phyloP scores from a whole-genome alignment of 1,139 yeast species.

The Zygoascus sp. region DNA sequence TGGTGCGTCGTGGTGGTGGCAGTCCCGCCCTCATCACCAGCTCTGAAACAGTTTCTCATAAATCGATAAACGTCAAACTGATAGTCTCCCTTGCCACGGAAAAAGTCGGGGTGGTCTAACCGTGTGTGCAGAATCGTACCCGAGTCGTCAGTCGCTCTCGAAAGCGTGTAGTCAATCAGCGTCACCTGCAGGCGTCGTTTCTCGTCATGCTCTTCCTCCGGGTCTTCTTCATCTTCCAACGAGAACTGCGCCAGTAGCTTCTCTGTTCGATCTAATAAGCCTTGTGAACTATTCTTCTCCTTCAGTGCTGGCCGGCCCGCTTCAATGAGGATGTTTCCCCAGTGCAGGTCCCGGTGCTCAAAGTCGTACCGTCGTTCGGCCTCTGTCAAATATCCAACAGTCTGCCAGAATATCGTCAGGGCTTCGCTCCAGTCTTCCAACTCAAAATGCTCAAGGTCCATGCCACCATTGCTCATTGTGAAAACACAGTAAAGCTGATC shows the following conservation, averaged over 20 bases:
- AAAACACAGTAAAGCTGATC: slow-evolving; percentile 44
- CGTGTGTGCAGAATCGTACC: slow-evolving; percentile 32
- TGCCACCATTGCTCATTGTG: slow-evolving; percentile 47
- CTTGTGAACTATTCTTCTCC: slow-evolving; percentile 3
- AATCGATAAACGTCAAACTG: slow-evolving; percentile 50
- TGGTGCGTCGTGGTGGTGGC: neutral
- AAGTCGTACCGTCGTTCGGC: slow-evolving; percentile 51
- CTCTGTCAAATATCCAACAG: slow-evolving; percentile 44
- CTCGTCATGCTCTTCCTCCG: slow-evolving; percentile 17
- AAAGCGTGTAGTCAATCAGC: slow-evolving; percentile 54
- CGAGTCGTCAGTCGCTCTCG: slow-evolving; percentile 39
- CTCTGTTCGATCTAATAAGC: slow-evolving; percentile 14
- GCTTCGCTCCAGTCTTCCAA: slow-evolving; percentile 51
- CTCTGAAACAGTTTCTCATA: slow-evolving; percentile 36
- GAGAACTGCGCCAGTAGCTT: slow-evolving; percentile 18
- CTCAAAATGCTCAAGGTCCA: slow-evolving; percentile 43
- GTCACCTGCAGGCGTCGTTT: slow-evolving; percentile 39
- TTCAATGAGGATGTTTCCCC: slow-evolving; percentile 50
- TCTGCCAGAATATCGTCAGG: slow-evolving; percentile 48
- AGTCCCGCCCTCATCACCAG: neutral
- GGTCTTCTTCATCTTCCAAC: slow-evolving; percentile 17
- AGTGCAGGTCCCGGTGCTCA: slow-evolving; percentile 65
- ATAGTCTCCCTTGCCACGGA: slow-evolving; percentile 48
- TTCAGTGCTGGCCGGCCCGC: slow-evolving; percentile 10
- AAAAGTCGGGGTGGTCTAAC: slow-evolving; percentile 48